Evolutionary conservation across 164 flowering plant species (phyloP).

Genomic region (Protea cynaroides): DNA sequence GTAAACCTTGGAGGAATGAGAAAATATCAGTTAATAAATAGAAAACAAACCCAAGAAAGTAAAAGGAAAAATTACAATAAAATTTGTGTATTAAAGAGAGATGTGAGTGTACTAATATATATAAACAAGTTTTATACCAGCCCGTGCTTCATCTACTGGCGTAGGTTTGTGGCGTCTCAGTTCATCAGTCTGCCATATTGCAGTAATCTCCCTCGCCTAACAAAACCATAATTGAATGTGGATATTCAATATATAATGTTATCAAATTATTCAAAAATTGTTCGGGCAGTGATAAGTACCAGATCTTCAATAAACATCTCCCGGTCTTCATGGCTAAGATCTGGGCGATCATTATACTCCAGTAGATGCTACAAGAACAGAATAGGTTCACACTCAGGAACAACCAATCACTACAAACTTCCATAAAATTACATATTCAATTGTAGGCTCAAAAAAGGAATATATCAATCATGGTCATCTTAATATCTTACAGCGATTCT

Average conservation of each 20-base stretch:
- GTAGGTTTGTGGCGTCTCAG: conserved; percentile 91
- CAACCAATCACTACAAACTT: background rate
- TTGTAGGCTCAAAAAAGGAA: background rate
- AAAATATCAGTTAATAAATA: conserved; percentile 4
- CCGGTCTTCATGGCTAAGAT: conserved; percentile 75
- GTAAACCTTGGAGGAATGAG: conserved; percentile 47
- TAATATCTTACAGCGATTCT: conserved; percentile 66
- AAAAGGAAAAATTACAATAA: too few species aligned
- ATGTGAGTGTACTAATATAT: conserved; percentile 2
- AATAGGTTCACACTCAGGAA: conserved; percentile 6
- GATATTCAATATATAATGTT: background rate
- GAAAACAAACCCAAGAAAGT: background rate
- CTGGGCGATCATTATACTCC: conserved; percentile 76
- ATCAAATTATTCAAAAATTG: background rate
- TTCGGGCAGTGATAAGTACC: conserved; percentile 33
- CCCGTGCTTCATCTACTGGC: conserved; percentile 95
- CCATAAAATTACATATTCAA: background rate
- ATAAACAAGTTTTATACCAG: conserved; percentile 43
- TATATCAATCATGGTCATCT: background rate
- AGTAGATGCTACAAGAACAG: conserved; percentile 62
- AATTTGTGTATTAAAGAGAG: too few species aligned
- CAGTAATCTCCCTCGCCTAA: conserved; percentile 85
- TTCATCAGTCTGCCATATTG: conserved; percentile 97
- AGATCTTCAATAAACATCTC: conserved; percentile 90
- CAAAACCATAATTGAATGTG: conserved; percentile 7